Evolutionary conservation across 257 asterid species (phyloP), one percentile per base, ranked within the genome.

Genomic region (Capsicum pubescens): DNA sequence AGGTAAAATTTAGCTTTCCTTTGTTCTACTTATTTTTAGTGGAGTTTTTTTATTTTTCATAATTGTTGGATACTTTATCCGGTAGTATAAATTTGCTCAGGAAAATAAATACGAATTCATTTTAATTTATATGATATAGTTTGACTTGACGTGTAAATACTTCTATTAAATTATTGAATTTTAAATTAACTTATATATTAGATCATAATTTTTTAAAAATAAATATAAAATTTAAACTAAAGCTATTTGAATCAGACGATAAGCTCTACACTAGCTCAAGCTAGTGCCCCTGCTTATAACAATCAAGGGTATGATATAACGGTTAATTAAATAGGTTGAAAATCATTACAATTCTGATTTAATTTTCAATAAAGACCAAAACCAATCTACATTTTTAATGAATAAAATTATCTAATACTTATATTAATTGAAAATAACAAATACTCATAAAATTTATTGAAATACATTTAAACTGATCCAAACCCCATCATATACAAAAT

Each of bases 171-270:
- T 42, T 42, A 42, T 42, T 42, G 0, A 42, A 42, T 42, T 42
- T 42, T 42, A 42, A 5, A 42, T 42, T 5, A 42, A 42, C 6
- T 3, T 42, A 42, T 42, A 42, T 42, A 42, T 42, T 42, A 3
- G 6, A 42, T 42, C 4, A 42, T 3, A 42, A 42, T 3, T 42
- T 4, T 9, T 26, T 26, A 26, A 19, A 61, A 3, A 61, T 61
- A 61, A 63, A 63, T 21, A 63, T 0, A 11, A 0, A 21, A 54
- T 26, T 5, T 19, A 0, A 6, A 63, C 32, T 0, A 26, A 26
- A 11, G 12, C 32, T 11, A 63, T 0, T 11, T 2, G 10, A 21
- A n/a, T 19, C 0, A 4, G 0, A 4, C 13, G 1, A 21, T 21
- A 12, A 64, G 3, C 0, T 64, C 15, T 10, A 0, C 15, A 2